These are phyloP conservation scores for Suillus sp. DNA, from an alignment of 768 basidiomycete genomes.

Conservation along the genomic window DNA sequence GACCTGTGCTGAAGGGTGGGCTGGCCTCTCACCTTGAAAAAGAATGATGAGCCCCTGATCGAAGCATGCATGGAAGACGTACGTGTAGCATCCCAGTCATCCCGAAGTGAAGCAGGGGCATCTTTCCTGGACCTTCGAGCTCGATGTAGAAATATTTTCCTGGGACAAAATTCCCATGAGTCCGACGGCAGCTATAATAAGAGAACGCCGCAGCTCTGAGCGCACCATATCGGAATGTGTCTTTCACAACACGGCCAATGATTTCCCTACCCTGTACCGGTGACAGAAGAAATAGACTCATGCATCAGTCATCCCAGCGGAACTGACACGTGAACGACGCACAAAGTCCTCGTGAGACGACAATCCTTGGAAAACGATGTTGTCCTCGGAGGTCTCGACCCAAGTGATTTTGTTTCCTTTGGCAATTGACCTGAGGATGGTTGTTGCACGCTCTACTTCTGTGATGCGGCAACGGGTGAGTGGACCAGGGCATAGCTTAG, in stretches of 20 bases:
- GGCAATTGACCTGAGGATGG: slow-evolving; percentile 54
- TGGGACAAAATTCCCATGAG: slow-evolving; percentile 22
- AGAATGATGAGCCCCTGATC: not conserved
- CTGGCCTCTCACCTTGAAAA: slow-evolving; percentile 47
- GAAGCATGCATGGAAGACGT: slow-evolving; percentile 5
- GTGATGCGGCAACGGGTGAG: not conserved
- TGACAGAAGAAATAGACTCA: slow-evolving; percentile 6
- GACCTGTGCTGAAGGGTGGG: slow-evolving; percentile 52
- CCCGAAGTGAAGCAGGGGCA: slow-evolving; percentile 78
- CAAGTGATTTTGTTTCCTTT: slow-evolving; percentile 52
- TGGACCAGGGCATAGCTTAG: not conserved
- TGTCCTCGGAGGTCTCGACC: slow-evolving; percentile 62
- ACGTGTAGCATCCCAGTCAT: slow-evolving; percentile 88
- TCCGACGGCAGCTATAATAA: not conserved
- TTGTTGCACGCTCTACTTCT: slow-evolving; percentile 75
- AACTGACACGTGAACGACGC: slow-evolving; percentile 25
- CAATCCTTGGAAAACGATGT: slow-evolving; percentile 61
- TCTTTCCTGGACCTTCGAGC: slow-evolving; percentile 58
- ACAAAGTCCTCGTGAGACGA: slow-evolving; percentile 64
- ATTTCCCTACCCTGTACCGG: slow-evolving; percentile 53
- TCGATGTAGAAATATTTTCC: slow-evolving; percentile 71
- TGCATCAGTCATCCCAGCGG: slow-evolving; percentile 12
- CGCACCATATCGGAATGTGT: slow-evolving; percentile 57
- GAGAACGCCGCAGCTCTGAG: not conserved
- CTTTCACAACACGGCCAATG: slow-evolving; percentile 46